Conservation (phyloP, 1,139 yeast genomes). For the Blastobotrys indianensis region DNA sequence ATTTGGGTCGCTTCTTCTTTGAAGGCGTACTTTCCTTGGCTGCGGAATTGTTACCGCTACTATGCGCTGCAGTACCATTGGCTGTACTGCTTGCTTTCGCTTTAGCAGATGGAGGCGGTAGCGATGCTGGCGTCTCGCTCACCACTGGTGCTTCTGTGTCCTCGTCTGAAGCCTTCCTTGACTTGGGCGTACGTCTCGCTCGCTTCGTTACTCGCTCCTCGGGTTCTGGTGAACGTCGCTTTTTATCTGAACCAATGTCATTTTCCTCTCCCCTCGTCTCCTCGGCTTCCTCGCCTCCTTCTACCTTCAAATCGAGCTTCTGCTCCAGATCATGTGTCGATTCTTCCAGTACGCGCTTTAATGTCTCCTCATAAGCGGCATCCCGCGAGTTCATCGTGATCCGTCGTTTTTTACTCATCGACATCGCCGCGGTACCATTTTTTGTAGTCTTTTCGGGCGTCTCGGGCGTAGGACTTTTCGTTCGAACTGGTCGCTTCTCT, state of each 20-base stretch:
- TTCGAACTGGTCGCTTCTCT: background rate
- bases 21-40: constrained; percentile 11
- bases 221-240: constrained; percentile 3
- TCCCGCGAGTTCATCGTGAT: constrained; percentile 39
- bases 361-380: constrained; percentile 59
- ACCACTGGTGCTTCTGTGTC: background rate
- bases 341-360: constrained; percentile 65
- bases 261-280: constrained; percentile 12
- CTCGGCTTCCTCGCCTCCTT: constrained; percentile 28
- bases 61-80: constrained; percentile 1
- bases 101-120: background rate
- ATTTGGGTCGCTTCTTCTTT: constrained; percentile 10
- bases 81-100: background rate
- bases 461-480: background rate
- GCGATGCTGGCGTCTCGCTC: constrained; percentile 1
- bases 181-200: constrained; percentile 3
- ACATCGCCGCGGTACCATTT: background rate
- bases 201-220: constrained; percentile 9
- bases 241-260: constrained; percentile 11
- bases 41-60: background rate
- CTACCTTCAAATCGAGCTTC: constrained; percentile 5
- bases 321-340: constrained; percentile 47
- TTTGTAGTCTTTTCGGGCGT: background rate
- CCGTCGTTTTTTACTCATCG: constrained; percentile 19
- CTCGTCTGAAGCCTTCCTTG: constrained; percentile 4